Conservation (phyloP, 352 stramenopile genomes). For the Phytopythium mirpurense region DNA sequence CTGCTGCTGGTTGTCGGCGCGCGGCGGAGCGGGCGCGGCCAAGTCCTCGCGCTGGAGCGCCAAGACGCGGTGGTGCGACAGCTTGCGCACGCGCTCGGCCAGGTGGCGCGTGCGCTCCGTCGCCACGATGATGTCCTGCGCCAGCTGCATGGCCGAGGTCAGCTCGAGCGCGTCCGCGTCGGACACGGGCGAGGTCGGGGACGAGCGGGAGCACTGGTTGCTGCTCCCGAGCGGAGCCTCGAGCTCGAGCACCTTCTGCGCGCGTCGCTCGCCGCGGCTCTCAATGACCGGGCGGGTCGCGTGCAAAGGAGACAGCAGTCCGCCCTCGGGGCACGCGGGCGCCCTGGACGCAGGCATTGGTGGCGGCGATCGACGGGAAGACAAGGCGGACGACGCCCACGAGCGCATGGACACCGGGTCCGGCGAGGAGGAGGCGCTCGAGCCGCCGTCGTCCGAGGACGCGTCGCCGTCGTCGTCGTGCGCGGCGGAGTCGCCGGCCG, state of each 20-base stretch:
- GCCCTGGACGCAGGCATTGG: background rate
- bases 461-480: slow-evolving; percentile 22
- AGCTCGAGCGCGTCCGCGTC: slow-evolving; percentile 23
- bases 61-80: slow-evolving; percentile 59
- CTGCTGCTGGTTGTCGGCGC: slow-evolving; percentile 22
- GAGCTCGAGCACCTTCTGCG: slow-evolving; percentile 14
- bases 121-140: slow-evolving; percentile 57
- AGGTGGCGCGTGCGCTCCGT: slow-evolving; percentile 61
- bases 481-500: slow-evolving; percentile 8
- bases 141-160: slow-evolving; percentile 35
- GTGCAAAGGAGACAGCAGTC: slow-evolving; percentile 10
- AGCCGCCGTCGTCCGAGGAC: slow-evolving; percentile 44
- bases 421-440: slow-evolving; percentile 11
- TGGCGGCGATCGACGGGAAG: background rate
- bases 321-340: background rate
- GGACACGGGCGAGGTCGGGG: slow-evolving; percentile 4
- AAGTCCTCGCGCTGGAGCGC: slow-evolving; percentile 63
- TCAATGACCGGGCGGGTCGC: slow-evolving; percentile 15
- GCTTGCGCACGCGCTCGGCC: slow-evolving; percentile 63
- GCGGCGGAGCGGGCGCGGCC: slow-evolving; percentile 15
- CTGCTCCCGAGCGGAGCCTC: slow-evolving; percentile 12
- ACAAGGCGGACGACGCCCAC: slow-evolving; percentile 1
- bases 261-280: slow-evolving; percentile 8
- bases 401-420: background rate
- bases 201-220: slow-evolving; percentile 10